Percentiles rank a stretch among this genome's conserved stretches.
These are phyloP conservation scores for Polychaeton citri DNA, from an alignment of 2,329 filamentous ascomycete genomes.

Conservation along the genomic window DNA sequence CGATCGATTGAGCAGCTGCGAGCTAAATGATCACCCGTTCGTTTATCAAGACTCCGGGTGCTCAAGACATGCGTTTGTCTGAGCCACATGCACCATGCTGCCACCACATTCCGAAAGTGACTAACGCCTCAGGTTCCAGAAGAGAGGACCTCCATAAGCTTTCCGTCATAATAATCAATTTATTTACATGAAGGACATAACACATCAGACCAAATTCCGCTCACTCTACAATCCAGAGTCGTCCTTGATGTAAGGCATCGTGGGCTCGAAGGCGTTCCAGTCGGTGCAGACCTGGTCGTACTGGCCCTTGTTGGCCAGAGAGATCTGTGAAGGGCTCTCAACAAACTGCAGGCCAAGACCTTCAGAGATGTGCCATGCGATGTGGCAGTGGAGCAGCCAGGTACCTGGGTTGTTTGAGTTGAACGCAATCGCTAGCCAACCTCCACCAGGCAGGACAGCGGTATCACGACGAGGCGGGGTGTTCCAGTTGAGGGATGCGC, in stretches of 20 bases:
- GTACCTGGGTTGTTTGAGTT: slow-evolving; percentile 40
- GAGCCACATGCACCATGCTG: too few species aligned
- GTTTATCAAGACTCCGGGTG: too few species aligned
- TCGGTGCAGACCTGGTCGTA: slow-evolving; percentile 11
- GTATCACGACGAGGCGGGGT: slow-evolving; percentile 37
- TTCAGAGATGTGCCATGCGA: slow-evolving; percentile 16
- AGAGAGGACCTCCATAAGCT: too few species aligned
- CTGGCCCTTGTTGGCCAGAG: slow-evolving; percentile 3
- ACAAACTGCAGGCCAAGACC: slow-evolving; percentile 16
- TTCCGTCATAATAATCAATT: too few species aligned
- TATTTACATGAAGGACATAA: too few species aligned
- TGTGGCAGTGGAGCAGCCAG: slow-evolving; percentile 32
- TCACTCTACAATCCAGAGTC: slow-evolving; percentile 13
- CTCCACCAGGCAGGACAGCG: slow-evolving; percentile 29
- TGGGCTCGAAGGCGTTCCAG: slow-evolving; percentile 10
- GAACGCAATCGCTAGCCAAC: slow-evolving; percentile 37
- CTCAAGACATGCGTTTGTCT: too few species aligned
- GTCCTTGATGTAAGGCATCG: slow-evolving; percentile 11
- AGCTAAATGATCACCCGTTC: too few species aligned
- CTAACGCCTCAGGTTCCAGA: too few species aligned
- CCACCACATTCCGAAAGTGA: too few species aligned
- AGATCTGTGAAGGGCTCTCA: slow-evolving; percentile 10
- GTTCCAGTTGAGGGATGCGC: slow-evolving; percentile 19
- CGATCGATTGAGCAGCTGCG: too few species aligned
- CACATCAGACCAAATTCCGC: background rate